Base-by-base conservation (phyloP, 2,329 filamentous ascomycete species). In the Lachnellula arida region DNA sequence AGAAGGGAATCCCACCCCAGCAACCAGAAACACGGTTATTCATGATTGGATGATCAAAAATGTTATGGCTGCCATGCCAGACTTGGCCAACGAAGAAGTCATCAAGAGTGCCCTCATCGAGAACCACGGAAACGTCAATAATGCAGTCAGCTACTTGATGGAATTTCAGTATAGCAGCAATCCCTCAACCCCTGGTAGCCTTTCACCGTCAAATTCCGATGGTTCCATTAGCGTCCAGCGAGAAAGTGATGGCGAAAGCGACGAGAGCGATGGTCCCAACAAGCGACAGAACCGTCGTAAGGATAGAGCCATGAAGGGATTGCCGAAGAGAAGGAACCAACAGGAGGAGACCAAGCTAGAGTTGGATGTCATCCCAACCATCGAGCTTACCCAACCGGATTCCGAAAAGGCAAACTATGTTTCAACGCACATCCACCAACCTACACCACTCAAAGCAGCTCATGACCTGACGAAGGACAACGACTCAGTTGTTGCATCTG, bases 51-150 rank as follows among this genome's bases (percentile, higher is more conserved):
- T 81, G 72, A 77, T 83, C 49, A 76, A 79, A 39, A 72, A 74
- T 5, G 79, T 84, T 7, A 70, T 74, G 51, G 75, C 76, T 60
- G 77, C 77, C 4, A 68, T 84, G 9, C 79, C 79, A 19, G 77
- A 75, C 53, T 72, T 75, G 51, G 73, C 75, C 43, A 76, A 81
- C 61, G 75, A 76, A 42, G 73, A 72, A 28, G 75, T 75, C 23
- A 79, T 84, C 57, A 76, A 77, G 49, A 74, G 77, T 60, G 75
- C 77, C 57, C 72, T 85, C 34, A 74, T 79, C 62, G 75, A 77
- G 78, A 85, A 65, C 83, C 86, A 76, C 49, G 80, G 81, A 43
- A 76, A 81, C 61, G 74, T 84, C 46, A 74, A 81, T 60, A 68
- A 72, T 28, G 78, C 80, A 6, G 80, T 83, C 43, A 74, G 74